A percentile compares a stretch with the other conserved stretches of the same genome.
These are phyloP conservation scores for Vitis cinerea DNA, from an alignment of 164 flowering plant species.

Conservation along the genomic window DNA sequence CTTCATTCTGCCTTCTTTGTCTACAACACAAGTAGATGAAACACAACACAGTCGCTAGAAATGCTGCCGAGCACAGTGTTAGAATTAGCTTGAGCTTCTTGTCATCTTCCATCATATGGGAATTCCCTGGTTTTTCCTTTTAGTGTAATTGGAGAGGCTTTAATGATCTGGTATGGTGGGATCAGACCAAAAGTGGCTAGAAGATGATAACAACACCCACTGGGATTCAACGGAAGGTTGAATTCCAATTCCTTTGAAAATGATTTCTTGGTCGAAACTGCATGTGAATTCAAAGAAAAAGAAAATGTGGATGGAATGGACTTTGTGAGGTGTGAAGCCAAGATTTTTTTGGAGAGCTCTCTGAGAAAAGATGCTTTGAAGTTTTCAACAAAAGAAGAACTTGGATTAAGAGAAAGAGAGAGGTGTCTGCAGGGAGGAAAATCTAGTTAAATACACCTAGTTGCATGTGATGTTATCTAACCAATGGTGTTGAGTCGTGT, in stretches of 20 bases:
- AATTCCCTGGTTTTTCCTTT: neutral
- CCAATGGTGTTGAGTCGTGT: too few relatives aligned
- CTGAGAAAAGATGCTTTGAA: too few relatives aligned
- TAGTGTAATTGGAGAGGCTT: neutral
- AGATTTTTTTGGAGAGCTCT: neutral
- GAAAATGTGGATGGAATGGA: constrained; percentile 10
- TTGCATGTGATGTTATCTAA: too few relatives aligned
- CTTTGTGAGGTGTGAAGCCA: constrained; percentile 12
- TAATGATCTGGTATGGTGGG: constrained; percentile 5
- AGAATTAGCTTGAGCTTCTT: constrained; percentile 35
- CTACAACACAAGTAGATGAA: constrained; percentile 34
- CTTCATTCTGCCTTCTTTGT: constrained; percentile 11
- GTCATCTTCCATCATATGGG: constrained; percentile 28
- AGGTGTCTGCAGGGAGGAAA: too few relatives aligned
- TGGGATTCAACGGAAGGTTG: neutral
- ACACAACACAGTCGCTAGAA: constrained; percentile 22
- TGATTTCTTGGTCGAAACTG: neutral
- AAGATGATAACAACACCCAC: neutral
- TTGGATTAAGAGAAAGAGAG: too few relatives aligned
- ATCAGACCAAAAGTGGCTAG: neutral
- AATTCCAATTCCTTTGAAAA: neutral
- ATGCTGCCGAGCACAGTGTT: constrained; percentile 17
- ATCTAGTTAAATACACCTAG: too few relatives aligned
- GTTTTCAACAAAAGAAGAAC: too few relatives aligned
- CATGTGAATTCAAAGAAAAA: constrained; percentile 4